These are phyloP conservation scores for Chlorella sp. DNA, from an alignment of 139 green algal species.

Conservation along the genomic window DNA sequence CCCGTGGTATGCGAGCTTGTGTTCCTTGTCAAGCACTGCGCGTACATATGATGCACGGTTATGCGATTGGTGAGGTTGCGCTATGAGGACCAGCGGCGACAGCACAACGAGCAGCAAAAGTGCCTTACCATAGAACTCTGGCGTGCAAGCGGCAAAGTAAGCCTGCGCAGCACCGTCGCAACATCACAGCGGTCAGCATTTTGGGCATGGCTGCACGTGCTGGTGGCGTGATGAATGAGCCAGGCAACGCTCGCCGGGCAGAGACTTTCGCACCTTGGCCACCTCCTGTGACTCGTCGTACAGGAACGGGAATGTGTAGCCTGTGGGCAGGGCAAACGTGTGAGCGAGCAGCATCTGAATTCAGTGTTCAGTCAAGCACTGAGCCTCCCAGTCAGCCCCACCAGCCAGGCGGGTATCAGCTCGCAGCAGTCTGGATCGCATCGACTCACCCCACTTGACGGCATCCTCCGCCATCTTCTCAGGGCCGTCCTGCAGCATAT, in stretches of 20 bases:
- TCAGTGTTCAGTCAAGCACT: too few relatives aligned
- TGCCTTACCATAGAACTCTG: constrained; percentile 13
- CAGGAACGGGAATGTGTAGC: constrained; percentile 58
- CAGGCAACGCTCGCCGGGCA: too few relatives aligned
- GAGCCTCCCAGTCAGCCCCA: too few relatives aligned
- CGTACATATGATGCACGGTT: neutral
- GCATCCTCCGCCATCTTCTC: constrained; percentile 66
- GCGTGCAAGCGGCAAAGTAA: constrained; percentile 52
- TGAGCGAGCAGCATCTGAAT: neutral
- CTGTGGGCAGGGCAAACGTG: neutral
- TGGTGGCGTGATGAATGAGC: too few relatives aligned
- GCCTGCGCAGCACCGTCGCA: constrained; percentile 21
- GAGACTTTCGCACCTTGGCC: constrained; percentile 62
- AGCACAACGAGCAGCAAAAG: too few relatives aligned
- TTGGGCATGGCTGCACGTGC: too few relatives aligned
- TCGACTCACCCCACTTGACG: constrained; percentile 5
- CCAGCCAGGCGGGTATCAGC: too few relatives aligned
- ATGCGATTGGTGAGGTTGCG: neutral
- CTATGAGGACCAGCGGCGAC: too few relatives aligned
- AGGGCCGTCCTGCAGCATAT: constrained; percentile 38
- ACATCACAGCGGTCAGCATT: too few relatives aligned
- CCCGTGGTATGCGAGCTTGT: constrained; percentile 8
- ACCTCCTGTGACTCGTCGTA: constrained; percentile 69
- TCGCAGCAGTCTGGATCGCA: too few relatives aligned
- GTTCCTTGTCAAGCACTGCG: constrained; percentile 1